Evolutionary conservation across 306 rosid species (phyloP).

Genomic region (Trifolium subterraneum): DNA sequence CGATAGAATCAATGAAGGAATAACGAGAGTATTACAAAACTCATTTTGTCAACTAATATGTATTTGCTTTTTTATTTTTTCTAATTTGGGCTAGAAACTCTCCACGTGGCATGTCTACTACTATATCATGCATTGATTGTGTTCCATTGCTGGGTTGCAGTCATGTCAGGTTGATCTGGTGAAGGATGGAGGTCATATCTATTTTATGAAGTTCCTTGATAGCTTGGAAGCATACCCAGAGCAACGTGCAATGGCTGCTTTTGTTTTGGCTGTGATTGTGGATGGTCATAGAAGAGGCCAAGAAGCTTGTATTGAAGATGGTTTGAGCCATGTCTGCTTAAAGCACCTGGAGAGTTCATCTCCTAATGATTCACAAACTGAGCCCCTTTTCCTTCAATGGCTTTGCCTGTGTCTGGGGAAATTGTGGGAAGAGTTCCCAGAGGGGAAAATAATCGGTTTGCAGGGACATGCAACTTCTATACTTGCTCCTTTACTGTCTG

Average conservation of each 20-base stretch:
- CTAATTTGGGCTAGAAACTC: slow-evolving; percentile 29
- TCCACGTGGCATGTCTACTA: slow-evolving; percentile 2
- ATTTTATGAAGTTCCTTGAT: slow-evolving; percentile 96
- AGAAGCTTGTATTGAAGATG: slow-evolving; percentile 93
- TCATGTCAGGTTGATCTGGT: slow-evolving; percentile 99
- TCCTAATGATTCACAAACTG: slow-evolving; percentile 80
- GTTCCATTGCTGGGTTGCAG: slow-evolving; percentile 57
- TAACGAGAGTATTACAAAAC: slow-evolving; percentile 11
- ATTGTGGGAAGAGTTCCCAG: slow-evolving; percentile 89
- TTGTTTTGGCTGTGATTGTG: slow-evolving; percentile 95
- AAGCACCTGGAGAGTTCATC: slow-evolving; percentile 87
- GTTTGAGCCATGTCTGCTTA: slow-evolving; percentile 82
- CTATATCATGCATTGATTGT: slow-evolving; percentile 34
- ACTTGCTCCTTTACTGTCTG: slow-evolving; percentile 69
- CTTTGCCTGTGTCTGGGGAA: slow-evolving; percentile 97
- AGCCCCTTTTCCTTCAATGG: slow-evolving; percentile 98
- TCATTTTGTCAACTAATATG: slow-evolving; percentile 2
- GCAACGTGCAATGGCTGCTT: slow-evolving; percentile 99
- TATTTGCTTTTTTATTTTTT: neutral
- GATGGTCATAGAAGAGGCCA: slow-evolving; percentile 96
- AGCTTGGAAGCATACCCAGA: slow-evolving; percentile 91
- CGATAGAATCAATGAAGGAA: neutral
- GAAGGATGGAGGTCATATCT: slow-evolving; percentile 92
- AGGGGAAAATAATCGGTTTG: slow-evolving; percentile 84
- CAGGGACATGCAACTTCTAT: slow-evolving; percentile 82